A percentile compares a stretch with the other conserved stretches of the same genome.
Conservation (phyloP, 228 moss, liverwort and hornwort genomes). For the Sphagnum fallax region DNA sequence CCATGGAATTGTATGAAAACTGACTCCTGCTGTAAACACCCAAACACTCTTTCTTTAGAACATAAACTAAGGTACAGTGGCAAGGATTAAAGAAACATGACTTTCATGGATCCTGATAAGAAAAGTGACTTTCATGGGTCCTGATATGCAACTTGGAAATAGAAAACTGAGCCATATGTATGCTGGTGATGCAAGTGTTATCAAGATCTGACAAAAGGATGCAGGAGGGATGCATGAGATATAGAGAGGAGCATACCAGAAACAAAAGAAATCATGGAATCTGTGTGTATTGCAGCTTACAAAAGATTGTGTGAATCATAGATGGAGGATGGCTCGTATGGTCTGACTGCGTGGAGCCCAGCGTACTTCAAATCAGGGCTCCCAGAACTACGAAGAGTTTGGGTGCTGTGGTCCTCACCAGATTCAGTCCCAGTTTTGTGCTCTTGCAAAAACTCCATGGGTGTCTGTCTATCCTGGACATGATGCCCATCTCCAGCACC, state of each 20-base stretch:
- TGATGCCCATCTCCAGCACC: constrained; percentile 16
- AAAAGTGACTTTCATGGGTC: too few species aligned
- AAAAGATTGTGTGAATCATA: constrained; percentile 89
- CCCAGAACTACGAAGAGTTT: constrained; percentile 43
- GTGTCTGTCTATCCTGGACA: neutral
- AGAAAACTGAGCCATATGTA: too few species aligned
- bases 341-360: constrained; percentile 78
- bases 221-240: too few species aligned
- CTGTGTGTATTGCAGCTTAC: constrained; percentile 46
- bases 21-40: too few species aligned
- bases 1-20: too few species aligned
- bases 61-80: too few species aligned
- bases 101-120: too few species aligned
- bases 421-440: neutral
- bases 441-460: constrained; percentile 42
- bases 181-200: too few species aligned
- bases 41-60: too few species aligned
- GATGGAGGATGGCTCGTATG: constrained; percentile 71
- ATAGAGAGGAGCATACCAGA: constrained; percentile 57
- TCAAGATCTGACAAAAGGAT: too few species aligned
- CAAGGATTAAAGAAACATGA: too few species aligned
- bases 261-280: constrained; percentile 44
- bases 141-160: too few species aligned
- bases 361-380: constrained; percentile 82
- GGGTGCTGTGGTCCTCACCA: constrained; percentile 12